phyloP scores from a whole-genome alignment of 179 eudicot genomes.

The Camellia oleifera region DNA sequence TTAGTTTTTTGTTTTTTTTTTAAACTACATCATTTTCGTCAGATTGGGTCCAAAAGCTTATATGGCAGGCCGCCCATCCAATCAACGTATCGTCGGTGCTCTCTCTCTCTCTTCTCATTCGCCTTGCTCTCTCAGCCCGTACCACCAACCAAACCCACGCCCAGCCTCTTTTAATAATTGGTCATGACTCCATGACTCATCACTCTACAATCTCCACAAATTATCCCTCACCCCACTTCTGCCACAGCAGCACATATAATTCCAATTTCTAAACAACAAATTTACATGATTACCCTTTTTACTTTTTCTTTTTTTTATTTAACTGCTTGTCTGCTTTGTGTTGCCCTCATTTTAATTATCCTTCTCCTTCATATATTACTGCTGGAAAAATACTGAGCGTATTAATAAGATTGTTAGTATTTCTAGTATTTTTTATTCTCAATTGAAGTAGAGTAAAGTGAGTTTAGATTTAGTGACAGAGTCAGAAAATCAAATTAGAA shows the following conservation, averaged over 20 bases:
- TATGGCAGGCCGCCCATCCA: constrained; percentile 26
- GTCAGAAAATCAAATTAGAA: no score
- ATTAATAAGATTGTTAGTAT: no score
- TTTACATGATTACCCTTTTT: not conserved
- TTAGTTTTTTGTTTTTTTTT: no score
- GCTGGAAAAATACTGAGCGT: no score
- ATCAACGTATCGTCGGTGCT: constrained; percentile 32
- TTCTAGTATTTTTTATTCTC: no score
- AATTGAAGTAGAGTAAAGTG: no score
- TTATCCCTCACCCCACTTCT: not conserved
- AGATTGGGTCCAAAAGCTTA: constrained; percentile 1
- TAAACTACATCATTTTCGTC: no score
- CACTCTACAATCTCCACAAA: not conserved
- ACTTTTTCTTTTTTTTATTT: no score
- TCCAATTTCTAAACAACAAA: not conserved
- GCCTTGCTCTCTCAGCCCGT: not conserved
- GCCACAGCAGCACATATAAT: not conserved
- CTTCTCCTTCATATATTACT: no score
- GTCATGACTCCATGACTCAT: not conserved
- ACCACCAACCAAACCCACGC: constrained; percentile 20
- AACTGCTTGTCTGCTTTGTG: no score
- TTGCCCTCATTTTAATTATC: no score
- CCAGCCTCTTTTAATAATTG: constrained; percentile 11
- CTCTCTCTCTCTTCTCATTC: constrained; percentile 9
- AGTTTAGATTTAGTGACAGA: no score